These are phyloP conservation scores for Fraxinus floribunda DNA, from an alignment of 305 asterid genomes.

Conservation along the genomic window DNA sequence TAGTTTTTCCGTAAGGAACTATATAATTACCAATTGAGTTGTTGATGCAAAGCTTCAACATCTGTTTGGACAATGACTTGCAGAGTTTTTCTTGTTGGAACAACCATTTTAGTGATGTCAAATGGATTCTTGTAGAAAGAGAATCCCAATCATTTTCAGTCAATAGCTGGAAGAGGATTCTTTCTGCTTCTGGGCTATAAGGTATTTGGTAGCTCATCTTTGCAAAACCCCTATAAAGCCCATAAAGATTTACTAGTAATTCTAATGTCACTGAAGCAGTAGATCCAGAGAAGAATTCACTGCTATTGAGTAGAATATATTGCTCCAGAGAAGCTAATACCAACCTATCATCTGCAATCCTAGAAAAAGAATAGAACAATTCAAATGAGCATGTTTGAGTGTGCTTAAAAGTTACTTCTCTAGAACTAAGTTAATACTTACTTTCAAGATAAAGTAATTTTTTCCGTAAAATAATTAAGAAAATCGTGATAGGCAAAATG, in stretches of 20 bases:
- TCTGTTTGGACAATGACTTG: slow-evolving; percentile 57
- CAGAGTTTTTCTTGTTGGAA: slow-evolving; percentile 90
- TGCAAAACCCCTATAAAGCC: slow-evolving; percentile 78
- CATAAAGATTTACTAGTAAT: slow-evolving; percentile 61
- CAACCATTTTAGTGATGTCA: slow-evolving; percentile 76
- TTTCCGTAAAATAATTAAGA: neutral
- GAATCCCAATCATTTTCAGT: slow-evolving; percentile 74
- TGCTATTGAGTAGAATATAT: slow-evolving; percentile 71
- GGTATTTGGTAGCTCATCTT: slow-evolving; percentile 78
- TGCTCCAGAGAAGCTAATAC: slow-evolving; percentile 92
- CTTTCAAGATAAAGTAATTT: neutral
- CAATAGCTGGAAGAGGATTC: slow-evolving; percentile 58
- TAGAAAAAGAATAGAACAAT: slow-evolving; percentile 23
- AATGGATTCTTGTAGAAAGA: slow-evolving; percentile 61
- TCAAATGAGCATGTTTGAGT: neutral
- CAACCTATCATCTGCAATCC: slow-evolving; percentile 84
- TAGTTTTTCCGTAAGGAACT: slow-evolving; percentile 33
- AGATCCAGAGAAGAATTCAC: slow-evolving; percentile 37
- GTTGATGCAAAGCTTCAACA: slow-evolving; percentile 60
- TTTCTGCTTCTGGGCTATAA: slow-evolving; percentile 89
- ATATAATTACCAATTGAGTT: slow-evolving; percentile 32
- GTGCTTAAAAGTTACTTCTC: neutral
- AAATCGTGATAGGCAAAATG: neutral
- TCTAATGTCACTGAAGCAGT: slow-evolving; percentile 50
- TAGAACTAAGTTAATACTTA: neutral